These are phyloP conservation scores for Stygiomarasmius scandens DNA, from an alignment of 1,284 basidiomycete species.

Conservation along the genomic window DNA sequence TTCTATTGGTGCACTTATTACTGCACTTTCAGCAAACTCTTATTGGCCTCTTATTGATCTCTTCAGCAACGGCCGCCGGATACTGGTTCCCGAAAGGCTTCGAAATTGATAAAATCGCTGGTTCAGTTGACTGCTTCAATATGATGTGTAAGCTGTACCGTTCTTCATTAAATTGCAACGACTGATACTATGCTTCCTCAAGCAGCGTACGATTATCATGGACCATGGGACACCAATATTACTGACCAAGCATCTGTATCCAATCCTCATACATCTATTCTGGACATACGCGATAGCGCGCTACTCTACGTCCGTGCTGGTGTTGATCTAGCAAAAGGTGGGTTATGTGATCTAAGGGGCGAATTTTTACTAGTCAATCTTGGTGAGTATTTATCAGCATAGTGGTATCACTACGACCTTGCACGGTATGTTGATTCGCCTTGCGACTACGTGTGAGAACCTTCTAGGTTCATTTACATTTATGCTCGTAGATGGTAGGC, in stretches of 20 bases:
- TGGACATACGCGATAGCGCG: constrained; percentile 20
- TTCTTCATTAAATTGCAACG: background rate
- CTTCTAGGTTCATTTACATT: no score
- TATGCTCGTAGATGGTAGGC: constrained; percentile 15
- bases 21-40: background rate
- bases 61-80: constrained; percentile 24
- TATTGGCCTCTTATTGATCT: background rate
- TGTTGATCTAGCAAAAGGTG: constrained; percentile 16
- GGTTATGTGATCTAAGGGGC: background rate
- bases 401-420: constrained; percentile 11
- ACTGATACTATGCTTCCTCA: background rate
- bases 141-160: constrained; percentile 25
- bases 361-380: background rate
- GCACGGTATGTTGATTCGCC: constrained; percentile 8
- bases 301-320: constrained; percentile 21
- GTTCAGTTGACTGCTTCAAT: constrained; percentile 23
- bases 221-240: constrained; percentile 25
- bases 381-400: background rate
- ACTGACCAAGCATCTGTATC: constrained; percentile 18
- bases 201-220: constrained; percentile 27
- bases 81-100: constrained; percentile 30
- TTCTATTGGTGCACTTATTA: constrained; percentile 19
- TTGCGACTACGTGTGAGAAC: no score
- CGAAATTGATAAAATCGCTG: constrained; percentile 27
- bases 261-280: constrained; percentile 23